Base-by-base conservation (phyloP, 768 basidiomycete species). In the Agaricus bisporus region DNA sequence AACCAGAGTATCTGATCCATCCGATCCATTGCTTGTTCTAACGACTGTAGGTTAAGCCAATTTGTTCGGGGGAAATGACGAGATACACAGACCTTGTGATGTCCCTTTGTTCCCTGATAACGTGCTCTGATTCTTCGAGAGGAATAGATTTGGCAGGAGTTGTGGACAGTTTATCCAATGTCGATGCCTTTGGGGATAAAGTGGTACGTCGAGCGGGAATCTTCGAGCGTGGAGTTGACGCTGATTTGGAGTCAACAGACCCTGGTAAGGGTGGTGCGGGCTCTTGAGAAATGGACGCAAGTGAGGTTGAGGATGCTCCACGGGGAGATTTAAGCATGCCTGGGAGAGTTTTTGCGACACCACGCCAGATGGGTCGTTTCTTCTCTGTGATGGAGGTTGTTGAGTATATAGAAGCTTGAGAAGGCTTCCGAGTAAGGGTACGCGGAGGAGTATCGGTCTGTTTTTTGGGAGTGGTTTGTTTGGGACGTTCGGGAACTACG, bases 331-430 rank as follows among this genome's bases (percentile, higher is more conserved):
- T 51, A 14, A 43, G 49, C 10, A 51, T 20, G 12, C n/a, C 17
- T 6, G 49, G 41, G 5, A 51, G 41, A 14, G 29, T 35, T 26
- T 51, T 51, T 14, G 49, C n/a, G 14, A 51, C 49, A 1, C 49
- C 49, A 10, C 49, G 49, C 49, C 49, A 51, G 42, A 29, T 26
- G 12, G 49, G 32, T 9, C 49, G 49, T 25, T 43, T 51, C 41
- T 51, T 51, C 10, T 51, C 49, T 5, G 29, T 26, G 12, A 42
- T 51, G 5, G 49, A 51, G 17, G 32, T 18, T 3, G 49, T 51
- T n/a, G 49, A 51, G 11, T 29, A 29, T 12, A 51, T 17, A n/a
- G 49, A 51, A 26, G 41, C 25, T 15, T 51, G 41, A 4, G 49
- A 51, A 20, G 49, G 49, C 32, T 51, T 42, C 18, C 49, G 49